These are phyloP conservation scores for Eutrema yunnanense DNA, from an alignment of 345 rosid genomes.

Conservation along the genomic window DNA sequence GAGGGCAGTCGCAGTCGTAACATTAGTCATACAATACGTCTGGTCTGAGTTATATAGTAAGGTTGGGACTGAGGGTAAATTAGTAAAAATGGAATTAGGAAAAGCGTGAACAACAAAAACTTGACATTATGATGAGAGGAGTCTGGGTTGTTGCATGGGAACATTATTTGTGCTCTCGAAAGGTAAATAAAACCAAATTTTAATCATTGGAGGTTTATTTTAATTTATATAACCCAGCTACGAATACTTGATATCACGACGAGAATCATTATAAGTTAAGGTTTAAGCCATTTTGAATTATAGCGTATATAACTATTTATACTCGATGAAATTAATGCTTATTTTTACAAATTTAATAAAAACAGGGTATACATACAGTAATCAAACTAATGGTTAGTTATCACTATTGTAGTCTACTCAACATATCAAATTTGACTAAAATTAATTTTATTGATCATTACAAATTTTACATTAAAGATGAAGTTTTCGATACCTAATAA, in stretches of 20 bases:
- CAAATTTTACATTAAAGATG: neutral
- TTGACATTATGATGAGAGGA: conserved; percentile 45
- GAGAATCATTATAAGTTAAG: neutral
- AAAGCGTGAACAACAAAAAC: conserved; percentile 6
- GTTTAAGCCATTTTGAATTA: neutral
- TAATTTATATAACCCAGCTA: neutral
- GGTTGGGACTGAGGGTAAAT: neutral
- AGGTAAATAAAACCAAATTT: conserved; percentile 9
- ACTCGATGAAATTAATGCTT: neutral
- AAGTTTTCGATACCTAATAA: neutral
- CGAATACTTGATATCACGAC: neutral
- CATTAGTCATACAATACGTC: too few relatives aligned
- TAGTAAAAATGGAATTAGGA: neutral
- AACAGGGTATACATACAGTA: neutral
- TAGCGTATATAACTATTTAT: neutral
- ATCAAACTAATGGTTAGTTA: neutral
- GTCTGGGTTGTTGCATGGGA: conserved; percentile 40
- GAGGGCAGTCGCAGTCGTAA: too few relatives aligned
- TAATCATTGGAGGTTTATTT: conserved; percentile 13
- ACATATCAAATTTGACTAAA: neutral
- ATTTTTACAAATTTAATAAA: neutral
- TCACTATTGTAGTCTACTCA: neutral
- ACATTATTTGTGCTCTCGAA: conserved; percentile 46
- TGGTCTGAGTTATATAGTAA: neutral
- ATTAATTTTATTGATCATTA: neutral